Conservation (phyloP, 352 stramenopile genomes). For the Pythium guiyangense region DNA sequence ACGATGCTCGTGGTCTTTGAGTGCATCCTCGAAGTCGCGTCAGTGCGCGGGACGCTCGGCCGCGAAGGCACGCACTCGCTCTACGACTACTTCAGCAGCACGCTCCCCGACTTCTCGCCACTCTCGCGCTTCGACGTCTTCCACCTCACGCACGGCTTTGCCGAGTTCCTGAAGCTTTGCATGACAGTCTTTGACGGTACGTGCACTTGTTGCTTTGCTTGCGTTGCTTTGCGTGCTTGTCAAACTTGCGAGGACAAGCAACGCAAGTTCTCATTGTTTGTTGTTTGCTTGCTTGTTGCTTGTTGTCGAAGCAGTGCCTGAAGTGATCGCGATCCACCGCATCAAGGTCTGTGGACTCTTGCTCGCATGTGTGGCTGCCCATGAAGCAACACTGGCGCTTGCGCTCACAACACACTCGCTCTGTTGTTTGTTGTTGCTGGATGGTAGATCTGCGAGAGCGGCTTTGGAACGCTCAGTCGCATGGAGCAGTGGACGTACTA, state of each 20-base stretch:
- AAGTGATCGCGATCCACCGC: slow-evolving; percentile 76
- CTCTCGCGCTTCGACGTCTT: slow-evolving; percentile 67
- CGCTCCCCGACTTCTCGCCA: slow-evolving; percentile 64
- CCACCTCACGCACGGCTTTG: slow-evolving; percentile 53
- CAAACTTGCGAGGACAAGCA: too few relatives aligned
- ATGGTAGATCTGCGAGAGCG: slow-evolving; percentile 55
- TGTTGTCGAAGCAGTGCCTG: slow-evolving; percentile 39
- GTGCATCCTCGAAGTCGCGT: slow-evolving; percentile 72
- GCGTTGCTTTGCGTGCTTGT: too few relatives aligned
- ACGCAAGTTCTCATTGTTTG: not conserved
- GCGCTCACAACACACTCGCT: not conserved
- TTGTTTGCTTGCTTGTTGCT: too few relatives aligned
- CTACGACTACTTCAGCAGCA: slow-evolving; percentile 74
- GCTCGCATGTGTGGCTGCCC: not conserved
- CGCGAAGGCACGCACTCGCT: slow-evolving; percentile 66
- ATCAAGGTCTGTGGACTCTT: slow-evolving; percentile 35
- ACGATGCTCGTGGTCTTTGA: slow-evolving; percentile 76
- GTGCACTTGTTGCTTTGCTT: not conserved
- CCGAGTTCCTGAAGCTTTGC: slow-evolving; percentile 62
- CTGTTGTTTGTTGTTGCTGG: not conserved
- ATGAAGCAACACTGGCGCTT: not conserved
- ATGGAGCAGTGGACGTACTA: slow-evolving; percentile 85
- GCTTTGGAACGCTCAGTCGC: slow-evolving; percentile 52
- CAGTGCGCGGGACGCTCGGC: slow-evolving; percentile 51
- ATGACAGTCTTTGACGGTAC: slow-evolving; percentile 86